Base-by-base conservation (phyloP, 116 monocot genomes). In the Dioscorea cayenensis region DNA sequence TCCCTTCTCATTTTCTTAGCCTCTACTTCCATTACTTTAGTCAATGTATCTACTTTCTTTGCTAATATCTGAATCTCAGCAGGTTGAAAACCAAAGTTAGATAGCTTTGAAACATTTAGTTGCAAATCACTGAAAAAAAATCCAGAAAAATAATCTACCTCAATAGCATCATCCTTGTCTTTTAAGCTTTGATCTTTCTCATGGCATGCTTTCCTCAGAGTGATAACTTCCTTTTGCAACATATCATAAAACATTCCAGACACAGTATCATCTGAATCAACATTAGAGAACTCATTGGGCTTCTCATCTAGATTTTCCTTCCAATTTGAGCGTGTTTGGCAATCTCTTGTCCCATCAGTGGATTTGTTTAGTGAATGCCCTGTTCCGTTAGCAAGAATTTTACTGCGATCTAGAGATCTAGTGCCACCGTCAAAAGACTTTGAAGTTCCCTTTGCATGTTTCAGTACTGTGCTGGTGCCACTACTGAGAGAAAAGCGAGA, bases 381-480 rank as follows among this genome's bases (percentile, higher is more conserved):
- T 36, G 36, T 22, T 61, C 86, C 86, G 77, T 88, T 90, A 63
- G 72, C 76, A 77, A 87, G 82, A 27, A 85, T 65, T 69, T 89
- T 92, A 51, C 81, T 72, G 65, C 90, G 73, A 38, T 92, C 96
- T 66, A 88, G 61, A 68, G 86, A 88, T 70, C 92, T 88, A 25
- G 87, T 84, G 13, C 96, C 96, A 72, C 92, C 90, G 78, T 97
- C 96, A 86, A 97, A 97, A 70, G 96, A 97, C 72, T 83, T 92
- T 67, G 96, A 97, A 16, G 90, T 84, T 14, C 96, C 88, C 78
- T 92, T 97, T 63, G 92, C 96, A 86, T 97, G 82, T 61, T 84
- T 97, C 71, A 97, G 62, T 27, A 97, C 82, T 18, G 80, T 79
- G 67, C 84, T 88, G 51, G 80, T 76, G 62, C 90, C 75, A 62